Evolutionary conservation across 495 filamentous ascomycete species (phyloP).

Genomic region (Clohesyomyces aquaticus): DNA sequence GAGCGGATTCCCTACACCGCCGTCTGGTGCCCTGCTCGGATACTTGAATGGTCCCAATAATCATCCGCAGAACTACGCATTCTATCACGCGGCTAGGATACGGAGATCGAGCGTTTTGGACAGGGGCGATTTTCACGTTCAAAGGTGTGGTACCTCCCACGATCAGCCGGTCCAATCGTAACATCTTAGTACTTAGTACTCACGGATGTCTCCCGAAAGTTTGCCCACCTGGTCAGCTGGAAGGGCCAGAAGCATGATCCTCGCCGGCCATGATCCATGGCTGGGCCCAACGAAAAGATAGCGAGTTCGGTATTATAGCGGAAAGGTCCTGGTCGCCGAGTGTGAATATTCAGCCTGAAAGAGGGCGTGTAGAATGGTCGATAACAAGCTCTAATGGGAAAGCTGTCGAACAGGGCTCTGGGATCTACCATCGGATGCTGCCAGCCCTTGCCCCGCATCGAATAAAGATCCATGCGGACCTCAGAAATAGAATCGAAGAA

Average conservation of each 20-base stretch:
- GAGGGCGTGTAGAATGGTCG: slow-evolving; percentile 7
- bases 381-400: slow-evolving; percentile 21
- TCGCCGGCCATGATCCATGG: slow-evolving; percentile 2
- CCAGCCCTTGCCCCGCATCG: slow-evolving; percentile 20
- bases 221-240: slow-evolving; percentile 17
- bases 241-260: slow-evolving; percentile 19
- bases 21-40: neutral
- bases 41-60: neutral
- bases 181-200: slow-evolving; percentile 6
- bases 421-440: neutral
- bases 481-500: neutral
- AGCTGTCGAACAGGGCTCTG: neutral
- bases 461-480: neutral
- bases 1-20: slow-evolving; percentile 21
- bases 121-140: neutral
- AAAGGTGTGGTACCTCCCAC: slow-evolving; percentile 18
- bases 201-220: slow-evolving; percentile 10
- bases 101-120: too few species aligned
- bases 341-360: slow-evolving; percentile 27
- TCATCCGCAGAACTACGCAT: neutral
- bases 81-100: neutral
- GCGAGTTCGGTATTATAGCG: slow-evolving; percentile 1
- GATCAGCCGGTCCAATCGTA: slow-evolving; percentile 31
- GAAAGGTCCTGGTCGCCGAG: slow-evolving; percentile 6
- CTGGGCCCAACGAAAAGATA: slow-evolving; percentile 4